phyloP scores from a whole-genome alignment of 495 filamentous ascomycete species.

The Parathielavia appendiculata region DNA sequence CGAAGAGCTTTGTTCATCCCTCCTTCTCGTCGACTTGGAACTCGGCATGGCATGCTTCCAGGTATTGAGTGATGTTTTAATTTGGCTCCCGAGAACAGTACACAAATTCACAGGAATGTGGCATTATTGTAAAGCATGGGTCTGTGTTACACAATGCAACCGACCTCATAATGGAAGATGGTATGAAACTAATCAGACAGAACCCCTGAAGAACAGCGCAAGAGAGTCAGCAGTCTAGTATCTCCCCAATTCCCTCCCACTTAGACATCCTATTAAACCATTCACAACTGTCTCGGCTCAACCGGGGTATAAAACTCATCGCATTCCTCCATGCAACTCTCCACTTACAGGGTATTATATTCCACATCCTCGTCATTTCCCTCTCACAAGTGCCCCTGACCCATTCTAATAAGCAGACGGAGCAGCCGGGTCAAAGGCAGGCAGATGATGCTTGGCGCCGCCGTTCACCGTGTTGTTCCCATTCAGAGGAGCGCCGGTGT shows the following conservation, averaged over 20 bases:
- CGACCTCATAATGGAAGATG: background rate
- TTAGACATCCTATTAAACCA: background rate
- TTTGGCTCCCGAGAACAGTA: background rate
- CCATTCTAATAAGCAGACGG: background rate
- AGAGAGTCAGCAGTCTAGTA: background rate
- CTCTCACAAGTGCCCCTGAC: no score
- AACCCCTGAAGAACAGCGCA: background rate
- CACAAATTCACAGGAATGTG: background rate
- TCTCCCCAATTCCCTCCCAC: background rate
- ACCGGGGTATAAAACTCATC: conserved; percentile 9
- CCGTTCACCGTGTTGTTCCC: conserved; percentile 4
- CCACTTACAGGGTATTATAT: background rate
- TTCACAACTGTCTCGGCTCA: conserved; percentile 3
- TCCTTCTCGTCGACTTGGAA: background rate
- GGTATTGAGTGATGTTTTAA: no score
- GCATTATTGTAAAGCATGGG: background rate
- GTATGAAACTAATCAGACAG: background rate
- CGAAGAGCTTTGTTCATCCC: no score
- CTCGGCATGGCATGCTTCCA: no score
- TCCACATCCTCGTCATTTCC: background rate
- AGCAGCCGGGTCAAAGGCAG: conserved; percentile 3
- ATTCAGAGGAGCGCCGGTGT: background rate
- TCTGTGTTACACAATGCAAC: background rate
- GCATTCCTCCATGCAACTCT: background rate
- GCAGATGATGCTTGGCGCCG: conserved; percentile 4